Evolutionary conservation across 192 early-diverging fungal species (phyloP).

Genomic region (Coemansia sp.): DNA sequence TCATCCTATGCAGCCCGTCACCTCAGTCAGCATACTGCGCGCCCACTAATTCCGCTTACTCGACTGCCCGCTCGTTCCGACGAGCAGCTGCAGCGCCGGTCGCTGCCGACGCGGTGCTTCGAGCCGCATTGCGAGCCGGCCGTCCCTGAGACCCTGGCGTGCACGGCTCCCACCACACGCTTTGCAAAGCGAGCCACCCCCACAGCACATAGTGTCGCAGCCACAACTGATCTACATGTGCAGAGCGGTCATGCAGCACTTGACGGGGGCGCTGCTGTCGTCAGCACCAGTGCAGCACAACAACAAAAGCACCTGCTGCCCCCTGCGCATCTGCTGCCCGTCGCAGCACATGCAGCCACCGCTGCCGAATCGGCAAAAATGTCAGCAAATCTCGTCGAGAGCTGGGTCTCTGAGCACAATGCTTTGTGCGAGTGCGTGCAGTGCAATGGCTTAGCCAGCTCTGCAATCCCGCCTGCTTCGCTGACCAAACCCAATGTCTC

Average conservation of each 20-base stretch:
- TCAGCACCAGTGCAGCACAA: background rate
- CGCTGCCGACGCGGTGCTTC: background rate
- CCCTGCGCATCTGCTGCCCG: background rate
- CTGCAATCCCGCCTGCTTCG: no score
- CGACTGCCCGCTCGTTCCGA: background rate
- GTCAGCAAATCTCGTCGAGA: background rate
- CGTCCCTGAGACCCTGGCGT: no score
- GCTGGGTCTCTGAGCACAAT: background rate
- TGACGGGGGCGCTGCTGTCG: background rate
- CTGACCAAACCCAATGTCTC: background rate
- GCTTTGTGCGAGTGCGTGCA: background rate
- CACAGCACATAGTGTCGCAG: background rate
- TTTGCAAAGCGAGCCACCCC: background rate
- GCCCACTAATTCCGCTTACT: background rate
- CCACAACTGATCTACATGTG: background rate
- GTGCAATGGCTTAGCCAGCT: background rate
- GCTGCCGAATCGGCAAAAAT: conserved; percentile 4
- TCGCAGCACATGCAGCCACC: background rate
- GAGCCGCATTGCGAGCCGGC: no score
- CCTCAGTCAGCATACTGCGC: background rate
- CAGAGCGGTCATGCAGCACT: no score
- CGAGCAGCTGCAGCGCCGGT: background rate
- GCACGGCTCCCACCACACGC: no score
- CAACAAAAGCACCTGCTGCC: background rate
- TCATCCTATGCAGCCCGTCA: conserved; percentile 1